Evolutionary conservation across 768 basidiomycete genomes (phyloP).

Genomic region (Cystobasidium ongulense): DNA sequence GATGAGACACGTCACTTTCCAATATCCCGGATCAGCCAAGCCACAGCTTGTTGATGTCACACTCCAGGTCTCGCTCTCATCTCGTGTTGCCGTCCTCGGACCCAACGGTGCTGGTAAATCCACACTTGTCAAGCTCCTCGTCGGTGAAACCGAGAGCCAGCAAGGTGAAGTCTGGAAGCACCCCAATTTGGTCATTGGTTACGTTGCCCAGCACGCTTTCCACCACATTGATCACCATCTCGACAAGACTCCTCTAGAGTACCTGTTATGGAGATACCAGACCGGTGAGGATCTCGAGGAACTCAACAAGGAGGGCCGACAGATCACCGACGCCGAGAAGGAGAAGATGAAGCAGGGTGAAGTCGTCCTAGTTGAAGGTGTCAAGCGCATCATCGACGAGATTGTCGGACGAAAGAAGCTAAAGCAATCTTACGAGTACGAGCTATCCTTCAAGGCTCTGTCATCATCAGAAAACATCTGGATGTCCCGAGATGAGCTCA

Average conservation of each 20-base stretch:
- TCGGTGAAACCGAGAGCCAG: constrained; percentile 84
- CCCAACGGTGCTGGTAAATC: constrained; percentile 99
- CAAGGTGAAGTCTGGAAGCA: constrained; percentile 92
- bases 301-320: constrained; percentile 78
- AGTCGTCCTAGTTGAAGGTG: constrained; percentile 84
- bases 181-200: constrained; percentile 84
- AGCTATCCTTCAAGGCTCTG: constrained; percentile 50
- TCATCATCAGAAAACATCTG: constrained; percentile 90
- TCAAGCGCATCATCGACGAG: constrained; percentile 79
- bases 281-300: constrained; percentile 96
- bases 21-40: constrained; percentile 71
- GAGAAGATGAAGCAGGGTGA: constrained; percentile 69
- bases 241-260: constrained; percentile 91
- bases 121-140: constrained; percentile 86
- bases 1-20: constrained; percentile 80
- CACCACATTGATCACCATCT: constrained; percentile 77
- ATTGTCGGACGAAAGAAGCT: constrained; percentile 69
- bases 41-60: constrained; percentile 86
- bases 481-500: constrained; percentile 78
- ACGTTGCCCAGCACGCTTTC: constrained; percentile 95
- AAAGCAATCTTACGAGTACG: constrained; percentile 87
- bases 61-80: constrained; percentile 86
- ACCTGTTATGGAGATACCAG: constrained; percentile 98
- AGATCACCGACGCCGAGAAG: constrained; percentile 74
- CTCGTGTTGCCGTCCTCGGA: constrained; percentile 96